Base-by-base conservation (phyloP, 148 eudicot species). In the Diospyros kaki region DNA sequence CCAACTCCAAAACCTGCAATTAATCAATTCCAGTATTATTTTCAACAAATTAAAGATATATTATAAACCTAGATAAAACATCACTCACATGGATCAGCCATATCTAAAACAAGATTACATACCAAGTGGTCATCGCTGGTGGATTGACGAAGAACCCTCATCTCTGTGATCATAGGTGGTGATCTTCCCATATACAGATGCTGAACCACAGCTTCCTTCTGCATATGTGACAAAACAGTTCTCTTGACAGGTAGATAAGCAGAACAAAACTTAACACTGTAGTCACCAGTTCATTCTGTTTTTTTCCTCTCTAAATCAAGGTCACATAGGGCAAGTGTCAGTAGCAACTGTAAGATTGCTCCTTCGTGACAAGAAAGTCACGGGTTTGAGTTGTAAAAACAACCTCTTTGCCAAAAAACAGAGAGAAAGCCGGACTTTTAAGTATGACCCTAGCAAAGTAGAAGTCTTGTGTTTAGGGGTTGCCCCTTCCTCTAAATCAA, bases 111-210 rank as follows among this genome's bases (percentile, higher is more conserved):
- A 62, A 10, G 44, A 78, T 42, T 43, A 48, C 73, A 80, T 84
- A 95, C 99, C 86, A 96, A 86, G 80, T 96, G 98, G 77, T 96
- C 99, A 79, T 93, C 98, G 48, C 82, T 90, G 60, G 81, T 84
- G 81, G 93, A 80, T 50, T 89, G 85, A 63, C 71, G 89, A 84
- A 88, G 86, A 79, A 91, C 91, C 83, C 98, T 90, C 71, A 96
- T 87, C 42, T 88, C 98, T 39, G 98, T 96, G 83, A 96, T 84
- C 77, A 89, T 75, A 14, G 99, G 99, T 1, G 99, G 98, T 39
- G 83, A 68, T 78, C 97, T 84, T 74, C 99, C 99, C 86, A 96
- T 71, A 83, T 93, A 93, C 65, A 96, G 87, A 58, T 84, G 86
- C 71, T 85, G 89, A 73, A 96, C 89, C 60, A 48, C 86, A 68